Conservation (phyloP, 2,329 filamentous ascomycete species). For the Pseudogymnoascus sp. region DNA sequence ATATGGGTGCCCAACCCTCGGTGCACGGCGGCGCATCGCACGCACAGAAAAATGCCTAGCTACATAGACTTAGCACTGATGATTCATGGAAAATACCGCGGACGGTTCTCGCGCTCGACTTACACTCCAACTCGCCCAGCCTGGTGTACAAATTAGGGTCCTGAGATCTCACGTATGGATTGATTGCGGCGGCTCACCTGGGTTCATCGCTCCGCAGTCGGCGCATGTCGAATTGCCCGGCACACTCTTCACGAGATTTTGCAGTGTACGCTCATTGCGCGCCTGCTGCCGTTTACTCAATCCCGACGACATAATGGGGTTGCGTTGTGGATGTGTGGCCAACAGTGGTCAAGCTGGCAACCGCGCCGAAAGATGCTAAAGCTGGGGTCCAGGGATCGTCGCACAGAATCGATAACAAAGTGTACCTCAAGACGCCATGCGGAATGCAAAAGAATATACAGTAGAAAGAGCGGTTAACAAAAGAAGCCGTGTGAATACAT, state of each 20-base stretch:
- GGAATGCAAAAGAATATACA: slow-evolving; percentile 6
- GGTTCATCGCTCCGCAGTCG: slow-evolving; percentile 85
- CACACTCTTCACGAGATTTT: slow-evolving; percentile 77
- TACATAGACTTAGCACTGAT: slow-evolving; percentile 32
- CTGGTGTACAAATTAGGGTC: slow-evolving; percentile 9
- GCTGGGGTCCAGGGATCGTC: slow-evolving; percentile 2
- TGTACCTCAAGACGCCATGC: slow-evolving; percentile 5
- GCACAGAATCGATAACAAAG: slow-evolving; percentile 4
- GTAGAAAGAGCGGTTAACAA: slow-evolving; percentile 1
- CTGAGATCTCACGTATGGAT: not conserved
- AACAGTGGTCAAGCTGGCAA: not conserved
- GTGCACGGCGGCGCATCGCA: slow-evolving; percentile 93
- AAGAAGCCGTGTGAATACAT: not conserved
- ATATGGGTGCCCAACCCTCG: slow-evolving; percentile 96
- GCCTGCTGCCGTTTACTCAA: slow-evolving; percentile 95
- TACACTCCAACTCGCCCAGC: slow-evolving; percentile 31
- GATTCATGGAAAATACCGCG: not conserved
- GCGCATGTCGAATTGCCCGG: slow-evolving; percentile 90
- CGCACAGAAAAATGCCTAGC: slow-evolving; percentile 93
- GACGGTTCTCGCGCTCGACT: slow-evolving; percentile 13
- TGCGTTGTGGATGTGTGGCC: not conserved
- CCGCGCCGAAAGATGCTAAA: not conserved
- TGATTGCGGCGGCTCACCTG: slow-evolving; percentile 48
- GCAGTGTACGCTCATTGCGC: slow-evolving; percentile 86
- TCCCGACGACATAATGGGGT: slow-evolving; percentile 52